Base-by-base conservation (phyloP, 108 stramenopile genomes). In the Epithemia pelagica region DNA sequence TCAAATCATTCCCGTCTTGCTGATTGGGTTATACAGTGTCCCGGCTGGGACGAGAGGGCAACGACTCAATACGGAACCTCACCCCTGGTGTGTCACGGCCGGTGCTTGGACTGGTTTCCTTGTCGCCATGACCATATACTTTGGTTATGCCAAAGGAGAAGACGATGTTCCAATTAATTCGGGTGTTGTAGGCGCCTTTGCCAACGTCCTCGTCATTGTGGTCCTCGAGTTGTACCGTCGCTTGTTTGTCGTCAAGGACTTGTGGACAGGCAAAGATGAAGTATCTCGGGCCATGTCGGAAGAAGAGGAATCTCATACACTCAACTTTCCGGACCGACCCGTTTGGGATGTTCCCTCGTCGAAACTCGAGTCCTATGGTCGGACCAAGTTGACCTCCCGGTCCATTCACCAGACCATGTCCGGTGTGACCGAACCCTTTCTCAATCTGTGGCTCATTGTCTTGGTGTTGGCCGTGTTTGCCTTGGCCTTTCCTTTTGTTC, bases 21-120 rank as follows among this genome's bases (percentile, higher is more conserved):
- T 75, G 31, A 8, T 70, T 52, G 74, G 69, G 0, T 24, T 75
- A 27, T 75, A 32, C 37, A n/a, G n/a, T n/a, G n/a, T n/a, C n/a
- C n/a, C n/a, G n/a, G n/a, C n/a, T n/a, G n/a, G n/a, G n/a, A n/a
- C n/a, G n/a, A n/a, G n/a, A n/a, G n/a, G n/a, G 30, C 33, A 29
- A 68, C 46, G 22, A 52, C 21, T 5, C 62, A 66, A 28, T 26
- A 24, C 62, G 8, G 33, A 63, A 15, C 15, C 23, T 24, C 26
- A 66, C 55, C 65, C 65, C 22, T 66, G 65, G 65, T 54, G 22
- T n/a, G 19, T 66, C 25, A 8, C 58, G 10, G 25, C n/a, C n/a
- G 10, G 19, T 15, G 58, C 23, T 24, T 25, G 25, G 29, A 27
- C 33, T 2, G 15, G 18, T 19, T 27, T 46, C 60, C 23, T 61